phyloP scores from a whole-genome alignment of 108 stramenopile species.

The Skeletonema tropicum region DNA sequence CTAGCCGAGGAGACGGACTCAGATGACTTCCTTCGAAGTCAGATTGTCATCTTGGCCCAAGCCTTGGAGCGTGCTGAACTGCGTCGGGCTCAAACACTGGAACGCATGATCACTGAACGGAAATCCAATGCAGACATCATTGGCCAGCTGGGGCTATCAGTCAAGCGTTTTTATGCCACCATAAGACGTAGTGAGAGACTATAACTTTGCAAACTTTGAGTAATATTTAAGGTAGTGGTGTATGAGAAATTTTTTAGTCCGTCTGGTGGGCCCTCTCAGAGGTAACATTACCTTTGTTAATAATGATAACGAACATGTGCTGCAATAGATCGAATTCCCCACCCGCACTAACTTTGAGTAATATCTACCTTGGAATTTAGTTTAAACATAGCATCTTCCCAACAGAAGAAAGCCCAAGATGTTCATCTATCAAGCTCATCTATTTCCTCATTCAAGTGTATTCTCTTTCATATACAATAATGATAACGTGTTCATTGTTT shows the following conservation, averaged over 20 bases:
- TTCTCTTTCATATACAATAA: slow-evolving; percentile 1
- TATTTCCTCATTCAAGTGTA: slow-evolving; percentile 4
- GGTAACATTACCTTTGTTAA: no score
- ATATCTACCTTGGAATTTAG: not conserved
- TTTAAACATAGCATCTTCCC: slow-evolving; percentile 9
- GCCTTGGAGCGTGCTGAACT: slow-evolving; percentile 75
- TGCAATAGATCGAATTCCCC: no score
- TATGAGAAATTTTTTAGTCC: no score
- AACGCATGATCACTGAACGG: slow-evolving; percentile 60
- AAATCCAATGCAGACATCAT: slow-evolving; percentile 69
- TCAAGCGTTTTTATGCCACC: slow-evolving; percentile 77
- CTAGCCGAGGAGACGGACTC: slow-evolving; percentile 45
- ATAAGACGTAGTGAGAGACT: slow-evolving; percentile 41
- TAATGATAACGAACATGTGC: no score
- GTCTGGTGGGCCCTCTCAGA: no score
- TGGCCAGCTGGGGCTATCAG: slow-evolving; percentile 62
- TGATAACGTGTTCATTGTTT: not conserved
- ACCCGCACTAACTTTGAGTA: not conserved
- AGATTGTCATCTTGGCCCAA: slow-evolving; percentile 64
- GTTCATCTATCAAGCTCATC: not conserved
- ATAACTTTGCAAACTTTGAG: not conserved
- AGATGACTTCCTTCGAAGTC: slow-evolving; percentile 57
- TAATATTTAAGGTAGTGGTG: no score
- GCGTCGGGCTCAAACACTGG: slow-evolving; percentile 72
- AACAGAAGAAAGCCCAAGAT: not conserved